Percentiles rank a stretch among this genome's conserved stretches.
Conservation (phyloP, 257 asterid species). For the Gardenia jasminoides region DNA sequence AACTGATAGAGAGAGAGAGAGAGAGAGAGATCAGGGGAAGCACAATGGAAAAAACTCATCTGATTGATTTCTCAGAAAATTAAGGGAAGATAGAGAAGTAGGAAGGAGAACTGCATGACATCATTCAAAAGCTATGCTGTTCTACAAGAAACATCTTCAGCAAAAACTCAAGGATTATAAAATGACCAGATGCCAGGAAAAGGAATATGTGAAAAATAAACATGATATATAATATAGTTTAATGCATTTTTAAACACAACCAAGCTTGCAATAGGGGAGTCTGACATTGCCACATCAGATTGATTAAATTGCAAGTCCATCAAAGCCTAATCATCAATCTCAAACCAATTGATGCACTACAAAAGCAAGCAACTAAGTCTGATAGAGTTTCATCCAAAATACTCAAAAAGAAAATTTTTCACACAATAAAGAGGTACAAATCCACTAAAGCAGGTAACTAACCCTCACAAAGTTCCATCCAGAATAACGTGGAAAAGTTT, state of each 20-base stretch:
- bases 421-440: too few species aligned
- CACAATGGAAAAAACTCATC: not conserved
- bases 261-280: not conserved
- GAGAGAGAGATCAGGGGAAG: not conserved
- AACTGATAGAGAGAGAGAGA: not conserved
- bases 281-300: not conserved
- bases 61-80: not conserved
- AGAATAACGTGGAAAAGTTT: not conserved
- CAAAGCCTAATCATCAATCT: not conserved
- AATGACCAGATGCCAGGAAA: not conserved
- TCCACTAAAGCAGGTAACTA: not conserved
- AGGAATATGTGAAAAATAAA: not conserved
- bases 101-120: not conserved
- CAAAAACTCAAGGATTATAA: not conserved
- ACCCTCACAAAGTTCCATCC: not conserved
- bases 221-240: not conserved
- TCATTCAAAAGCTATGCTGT: not conserved
- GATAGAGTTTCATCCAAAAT: not conserved
- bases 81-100: not conserved
- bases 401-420: too few species aligned
- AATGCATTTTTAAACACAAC: not conserved
- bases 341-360: not conserved
- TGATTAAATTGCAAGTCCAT: not conserved
- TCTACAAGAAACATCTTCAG: not conserved
- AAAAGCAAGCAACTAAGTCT: not conserved